phyloP scores from a whole-genome alignment of 257 asterid species.

The Fraxinus anomala region DNA sequence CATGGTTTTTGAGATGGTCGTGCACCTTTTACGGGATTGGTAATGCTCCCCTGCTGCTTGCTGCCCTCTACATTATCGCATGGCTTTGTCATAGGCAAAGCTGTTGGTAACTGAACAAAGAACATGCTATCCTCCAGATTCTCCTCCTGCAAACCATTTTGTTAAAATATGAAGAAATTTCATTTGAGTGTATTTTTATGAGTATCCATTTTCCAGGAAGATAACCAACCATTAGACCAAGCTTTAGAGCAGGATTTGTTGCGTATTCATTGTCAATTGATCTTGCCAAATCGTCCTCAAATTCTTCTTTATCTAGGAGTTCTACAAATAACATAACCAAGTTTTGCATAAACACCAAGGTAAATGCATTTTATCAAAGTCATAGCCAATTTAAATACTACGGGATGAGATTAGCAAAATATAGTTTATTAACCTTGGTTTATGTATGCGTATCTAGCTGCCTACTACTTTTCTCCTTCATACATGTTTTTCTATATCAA shows the following conservation, averaged over 20 bases:
- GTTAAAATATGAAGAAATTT: background rate
- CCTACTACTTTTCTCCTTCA: background rate
- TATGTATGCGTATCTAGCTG: background rate
- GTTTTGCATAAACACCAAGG: background rate
- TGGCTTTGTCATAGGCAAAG: slow-evolving; percentile 48
- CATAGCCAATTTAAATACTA: background rate
- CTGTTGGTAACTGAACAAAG: slow-evolving; percentile 67
- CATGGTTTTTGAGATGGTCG: slow-evolving; percentile 32
- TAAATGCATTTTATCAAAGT: background rate
- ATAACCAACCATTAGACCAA: slow-evolving; percentile 67
- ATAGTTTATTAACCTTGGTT: background rate
- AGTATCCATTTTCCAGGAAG: slow-evolving; percentile 1
- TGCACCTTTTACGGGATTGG: slow-evolving; percentile 31
- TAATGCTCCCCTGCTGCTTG: slow-evolving; percentile 26
- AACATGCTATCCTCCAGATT: slow-evolving; percentile 47
- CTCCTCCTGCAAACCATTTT: slow-evolving; percentile 54
- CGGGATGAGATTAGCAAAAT: background rate
- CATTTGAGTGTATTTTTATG: background rate
- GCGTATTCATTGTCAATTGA: slow-evolving; percentile 45
- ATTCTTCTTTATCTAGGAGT: slow-evolving; percentile 73
- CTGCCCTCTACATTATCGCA: slow-evolving; percentile 31
- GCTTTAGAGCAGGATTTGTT: slow-evolving; percentile 48
- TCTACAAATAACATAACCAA: slow-evolving; percentile 43
- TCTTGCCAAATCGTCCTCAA: slow-evolving; percentile 45
- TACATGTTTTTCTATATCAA: background rate